A percentile compares a stretch with the other conserved stretches of the same genome.
Evolutionary conservation across 768 basidiomycete species (phyloP).

Genomic region (Russula olivacea): DNA sequence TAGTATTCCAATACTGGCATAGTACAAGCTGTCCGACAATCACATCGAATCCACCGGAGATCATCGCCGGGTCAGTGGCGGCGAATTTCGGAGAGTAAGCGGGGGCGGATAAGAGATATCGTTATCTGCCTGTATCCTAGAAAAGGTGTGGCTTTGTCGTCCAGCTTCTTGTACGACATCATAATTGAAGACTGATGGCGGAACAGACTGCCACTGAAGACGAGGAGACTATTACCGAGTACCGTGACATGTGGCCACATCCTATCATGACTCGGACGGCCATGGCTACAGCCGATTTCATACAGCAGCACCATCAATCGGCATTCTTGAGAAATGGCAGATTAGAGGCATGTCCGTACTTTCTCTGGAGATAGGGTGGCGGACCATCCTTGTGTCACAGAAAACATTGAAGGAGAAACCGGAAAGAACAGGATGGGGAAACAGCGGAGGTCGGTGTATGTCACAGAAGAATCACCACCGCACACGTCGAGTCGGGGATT

Average conservation of each 20-base stretch:
- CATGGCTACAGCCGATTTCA: neutral
- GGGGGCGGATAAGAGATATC: neutral
- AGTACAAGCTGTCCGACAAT: neutral
- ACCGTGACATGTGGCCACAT: no score
- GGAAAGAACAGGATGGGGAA: neutral
- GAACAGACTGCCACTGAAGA: neutral
- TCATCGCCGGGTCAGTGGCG: neutral
- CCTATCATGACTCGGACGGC: neutral
- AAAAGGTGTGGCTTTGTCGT: neutral
- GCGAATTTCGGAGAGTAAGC: neutral
- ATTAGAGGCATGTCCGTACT: neutral
- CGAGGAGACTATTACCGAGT: neutral
- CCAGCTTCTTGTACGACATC: neutral
- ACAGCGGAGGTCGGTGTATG: neutral
- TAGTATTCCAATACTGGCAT: neutral
- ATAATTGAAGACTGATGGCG: neutral
- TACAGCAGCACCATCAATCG: neutral
- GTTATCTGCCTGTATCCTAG: neutral
- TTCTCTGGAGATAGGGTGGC: neutral
- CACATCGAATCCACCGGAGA: neutral
- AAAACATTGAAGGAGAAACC: neutral
- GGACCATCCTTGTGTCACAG: neutral
- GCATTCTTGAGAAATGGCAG: neutral
- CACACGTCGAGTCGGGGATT: neutral
- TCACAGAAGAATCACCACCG: neutral